Evolutionary conservation across 139 green algal genomes (phyloP).

Genomic region (Tetraselmis chui): DNA sequence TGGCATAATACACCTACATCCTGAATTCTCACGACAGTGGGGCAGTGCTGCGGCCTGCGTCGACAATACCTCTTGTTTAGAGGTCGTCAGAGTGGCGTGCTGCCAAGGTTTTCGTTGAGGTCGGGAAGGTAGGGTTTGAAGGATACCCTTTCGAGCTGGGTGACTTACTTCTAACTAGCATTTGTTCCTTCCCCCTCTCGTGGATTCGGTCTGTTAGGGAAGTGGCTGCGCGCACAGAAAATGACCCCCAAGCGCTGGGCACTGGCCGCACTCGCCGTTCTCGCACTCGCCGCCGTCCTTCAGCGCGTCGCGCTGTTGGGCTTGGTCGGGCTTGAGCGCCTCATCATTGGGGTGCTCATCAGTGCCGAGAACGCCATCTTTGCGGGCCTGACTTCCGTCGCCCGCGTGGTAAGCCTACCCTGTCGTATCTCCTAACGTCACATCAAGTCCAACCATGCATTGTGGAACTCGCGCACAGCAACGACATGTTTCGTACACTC

Average conservation of each 20-base stretch:
- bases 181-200: too few relatives aligned
- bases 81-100: too few relatives aligned
- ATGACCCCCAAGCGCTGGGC: not conserved
- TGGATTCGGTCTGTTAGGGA: too few relatives aligned
- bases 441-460: not conserved
- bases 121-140: too few relatives aligned
- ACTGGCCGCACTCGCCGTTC: not conserved
- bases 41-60: too few relatives aligned
- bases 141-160: too few relatives aligned
- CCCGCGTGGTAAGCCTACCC: not conserved
- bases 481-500: too few relatives aligned
- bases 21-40: too few relatives aligned
- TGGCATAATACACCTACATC: too few relatives aligned
- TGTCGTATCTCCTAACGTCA: not conserved
- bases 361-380: not conserved
- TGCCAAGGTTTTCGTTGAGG: too few relatives aligned
- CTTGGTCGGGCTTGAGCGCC: not conserved
- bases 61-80: too few relatives aligned
- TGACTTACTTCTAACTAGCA: too few relatives aligned
- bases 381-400: not conserved
- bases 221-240: not conserved
- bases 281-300: not conserved
- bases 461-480: not conserved
- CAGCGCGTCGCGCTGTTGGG: not conserved
- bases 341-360: not conserved